phyloP scores from a whole-genome alignment of 805 yeast species.

The Candida odintsovae region DNA sequence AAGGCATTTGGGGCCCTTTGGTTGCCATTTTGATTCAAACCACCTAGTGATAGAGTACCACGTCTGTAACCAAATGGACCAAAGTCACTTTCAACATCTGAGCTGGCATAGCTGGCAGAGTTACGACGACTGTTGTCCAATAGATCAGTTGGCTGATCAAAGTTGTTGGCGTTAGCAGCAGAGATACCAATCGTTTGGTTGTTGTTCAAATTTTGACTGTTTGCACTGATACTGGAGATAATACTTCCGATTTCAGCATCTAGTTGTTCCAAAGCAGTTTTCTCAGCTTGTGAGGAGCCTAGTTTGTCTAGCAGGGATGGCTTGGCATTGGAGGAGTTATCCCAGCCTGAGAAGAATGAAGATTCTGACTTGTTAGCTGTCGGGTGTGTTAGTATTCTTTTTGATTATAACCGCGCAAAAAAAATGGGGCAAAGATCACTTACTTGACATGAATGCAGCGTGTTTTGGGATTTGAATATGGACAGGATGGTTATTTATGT shows the following conservation, averaged over 20 bases:
- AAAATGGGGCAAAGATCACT: not conserved
- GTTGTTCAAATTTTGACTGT: slow-evolving; percentile 15
- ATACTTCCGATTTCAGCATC: slow-evolving; percentile 26
- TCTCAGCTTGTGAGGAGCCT: slow-evolving; percentile 11
- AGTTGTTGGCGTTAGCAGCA: slow-evolving; percentile 6
- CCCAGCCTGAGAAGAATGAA: not conserved
- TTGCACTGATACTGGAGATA: slow-evolving; percentile 26
- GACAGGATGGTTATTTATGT: not conserved
- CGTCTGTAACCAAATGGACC: slow-evolving; percentile 40
- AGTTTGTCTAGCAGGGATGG: slow-evolving; percentile 3
- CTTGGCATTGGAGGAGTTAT: not conserved
- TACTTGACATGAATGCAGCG: not conserved
- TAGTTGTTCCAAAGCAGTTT: slow-evolving; percentile 12
- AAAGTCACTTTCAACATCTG: slow-evolving; percentile 37
- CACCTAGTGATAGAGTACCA: slow-evolving; percentile 40
- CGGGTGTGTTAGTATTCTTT: not conserved
- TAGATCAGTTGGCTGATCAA: slow-evolving; percentile 8
- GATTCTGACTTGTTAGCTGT: not conserved
- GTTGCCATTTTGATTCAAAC: slow-evolving; percentile 18
- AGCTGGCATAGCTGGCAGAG: slow-evolving; percentile 26
- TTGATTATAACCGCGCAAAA: not conserved
- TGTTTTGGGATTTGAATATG: not conserved
- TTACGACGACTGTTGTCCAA: slow-evolving; percentile 27
- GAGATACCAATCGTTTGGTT: slow-evolving; percentile 6
- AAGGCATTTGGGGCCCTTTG: slow-evolving; percentile 29